phyloP scores from a whole-genome alignment of 163 green algal species.

The Chlorella variabilis region DNA sequence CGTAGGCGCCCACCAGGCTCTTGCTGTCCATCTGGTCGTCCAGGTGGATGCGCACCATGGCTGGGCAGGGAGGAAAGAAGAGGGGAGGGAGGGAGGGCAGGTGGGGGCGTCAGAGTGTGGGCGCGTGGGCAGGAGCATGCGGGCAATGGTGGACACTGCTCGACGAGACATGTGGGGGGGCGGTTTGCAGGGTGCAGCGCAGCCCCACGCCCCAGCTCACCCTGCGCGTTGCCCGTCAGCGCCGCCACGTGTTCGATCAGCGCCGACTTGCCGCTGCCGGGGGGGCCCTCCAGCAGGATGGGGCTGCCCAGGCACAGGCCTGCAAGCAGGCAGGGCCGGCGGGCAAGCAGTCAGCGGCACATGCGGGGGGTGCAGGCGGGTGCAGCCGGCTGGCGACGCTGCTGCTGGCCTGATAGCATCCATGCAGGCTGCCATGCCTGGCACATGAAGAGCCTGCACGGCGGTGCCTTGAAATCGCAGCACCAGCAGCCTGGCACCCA shows the following conservation, averaged over 20 bases:
- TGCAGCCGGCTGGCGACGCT: no score
- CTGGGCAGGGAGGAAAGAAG: not conserved
- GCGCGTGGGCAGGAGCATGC: not conserved
- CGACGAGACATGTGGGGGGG: no score
- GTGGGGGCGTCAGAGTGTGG: not conserved
- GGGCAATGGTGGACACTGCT: no score
- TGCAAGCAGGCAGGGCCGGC: no score
- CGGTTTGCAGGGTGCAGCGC: no score
- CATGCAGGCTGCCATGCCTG: not conserved
- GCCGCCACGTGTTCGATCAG: slow-evolving; percentile 80
- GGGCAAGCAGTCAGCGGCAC: no score
- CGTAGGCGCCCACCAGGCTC: slow-evolving; percentile 93
- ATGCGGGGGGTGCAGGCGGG: not conserved
- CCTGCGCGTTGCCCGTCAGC: slow-evolving; percentile 74
- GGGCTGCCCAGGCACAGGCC: slow-evolving; percentile 77
- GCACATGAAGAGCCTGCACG: no score
- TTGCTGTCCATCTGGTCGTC: slow-evolving; percentile 98
- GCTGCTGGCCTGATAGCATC: not conserved
- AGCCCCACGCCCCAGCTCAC: no score
- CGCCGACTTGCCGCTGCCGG: slow-evolving; percentile 88
- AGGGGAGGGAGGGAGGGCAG: not conserved
- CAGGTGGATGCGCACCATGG: slow-evolving; percentile 85
- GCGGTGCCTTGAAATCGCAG: no score
- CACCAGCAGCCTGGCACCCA: not conserved
- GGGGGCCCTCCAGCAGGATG: slow-evolving; percentile 90